A percentile compares a stretch with the other conserved stretches of the same genome.
phyloP scores from a whole-genome alignment of 495 filamentous ascomycete species.

The Opeltia flavorubescens region DNA sequence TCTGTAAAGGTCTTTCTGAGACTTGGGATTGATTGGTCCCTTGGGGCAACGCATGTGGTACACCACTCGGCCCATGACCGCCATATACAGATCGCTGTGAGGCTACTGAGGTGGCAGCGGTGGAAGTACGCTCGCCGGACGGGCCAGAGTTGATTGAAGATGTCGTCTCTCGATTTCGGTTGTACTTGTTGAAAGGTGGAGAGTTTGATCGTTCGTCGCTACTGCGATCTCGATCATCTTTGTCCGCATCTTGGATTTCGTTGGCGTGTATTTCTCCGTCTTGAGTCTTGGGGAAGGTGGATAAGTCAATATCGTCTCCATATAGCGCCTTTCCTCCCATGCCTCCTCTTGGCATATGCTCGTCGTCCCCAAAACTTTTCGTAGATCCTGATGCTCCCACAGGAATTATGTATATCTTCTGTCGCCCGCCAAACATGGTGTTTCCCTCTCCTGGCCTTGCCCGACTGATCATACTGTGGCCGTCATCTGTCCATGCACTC shows the following conservation, averaged over 20 bases:
- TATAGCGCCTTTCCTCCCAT: conserved; percentile 64
- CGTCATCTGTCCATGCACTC: conserved; percentile 57
- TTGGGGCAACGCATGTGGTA: conserved; percentile 29
- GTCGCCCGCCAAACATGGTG: conserved; percentile 85
- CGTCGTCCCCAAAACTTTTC: conserved; percentile 22
- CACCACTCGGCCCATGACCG: conserved; percentile 13
- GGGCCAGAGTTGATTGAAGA: conserved; percentile 75
- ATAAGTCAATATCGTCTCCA: conserved; percentile 70
- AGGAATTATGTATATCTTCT: conserved; percentile 89
- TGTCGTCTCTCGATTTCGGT: conserved; percentile 65
- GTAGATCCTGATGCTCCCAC: conserved; percentile 32
- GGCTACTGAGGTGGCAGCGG: conserved; percentile 83
- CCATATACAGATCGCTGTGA: conserved; percentile 44
- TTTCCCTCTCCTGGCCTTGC: conserved; percentile 82
- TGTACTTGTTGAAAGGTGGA: conserved; percentile 45
- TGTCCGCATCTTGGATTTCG: conserved; percentile 7
- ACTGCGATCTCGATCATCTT: conserved; percentile 17
- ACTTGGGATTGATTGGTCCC: conserved; percentile 10
- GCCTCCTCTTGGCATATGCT: conserved; percentile 28
- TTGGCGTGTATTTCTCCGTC: conserved; percentile 41
- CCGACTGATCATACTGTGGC: conserved; percentile 65
- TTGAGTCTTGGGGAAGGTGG: conserved; percentile 62
- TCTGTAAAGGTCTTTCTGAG: conserved; percentile 36
- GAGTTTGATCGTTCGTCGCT: conserved; percentile 28
- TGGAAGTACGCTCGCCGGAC: conserved; percentile 59